phyloP scores from a whole-genome alignment of 805 yeast genomes.

The Cyberlindnera veronae region DNA sequence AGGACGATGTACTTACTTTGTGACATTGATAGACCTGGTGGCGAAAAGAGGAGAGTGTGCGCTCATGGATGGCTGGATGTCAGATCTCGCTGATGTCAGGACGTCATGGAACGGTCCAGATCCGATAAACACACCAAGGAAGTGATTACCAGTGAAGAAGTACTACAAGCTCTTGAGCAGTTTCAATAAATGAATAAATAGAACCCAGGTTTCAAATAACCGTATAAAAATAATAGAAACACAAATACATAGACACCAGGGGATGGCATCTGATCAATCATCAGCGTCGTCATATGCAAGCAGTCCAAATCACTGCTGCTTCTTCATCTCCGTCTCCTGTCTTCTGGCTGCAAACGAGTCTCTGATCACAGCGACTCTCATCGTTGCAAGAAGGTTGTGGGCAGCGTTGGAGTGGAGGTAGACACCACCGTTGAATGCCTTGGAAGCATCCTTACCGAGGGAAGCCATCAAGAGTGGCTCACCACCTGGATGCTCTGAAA shows the following conservation, averaged over 20 bases:
- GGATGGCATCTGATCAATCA: too few relatives aligned
- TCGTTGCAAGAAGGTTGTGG: constrained; percentile 75
- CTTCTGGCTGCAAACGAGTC: constrained; percentile 49
- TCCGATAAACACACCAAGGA: too few relatives aligned
- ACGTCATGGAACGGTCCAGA: too few relatives aligned
- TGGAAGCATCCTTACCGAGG: constrained; percentile 79
- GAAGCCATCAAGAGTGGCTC: constrained; percentile 67
- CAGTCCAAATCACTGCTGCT: constrained; percentile 9
- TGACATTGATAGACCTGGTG: too few relatives aligned
- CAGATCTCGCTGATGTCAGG: too few relatives aligned
- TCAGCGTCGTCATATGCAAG: neutral
- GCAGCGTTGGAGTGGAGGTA: constrained; percentile 86
- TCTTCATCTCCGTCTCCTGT: constrained; percentile 21
- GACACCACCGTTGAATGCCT: constrained; percentile 83
- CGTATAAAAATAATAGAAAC: neutral
- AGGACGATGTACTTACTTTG: too few relatives aligned
- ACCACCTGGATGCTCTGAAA: constrained; percentile 85
- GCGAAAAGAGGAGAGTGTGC: too few relatives aligned
- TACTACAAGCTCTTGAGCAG: neutral
- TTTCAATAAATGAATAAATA: neutral
- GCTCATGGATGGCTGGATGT: too few relatives aligned
- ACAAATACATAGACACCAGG: neutral
- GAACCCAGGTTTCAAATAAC: constrained; percentile 4
- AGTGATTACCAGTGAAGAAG: too few relatives aligned
- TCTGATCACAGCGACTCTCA: constrained; percentile 78